A percentile compares a stretch with the other conserved stretches of the same genome.
These are phyloP conservation scores for Verticillium nonalfalfae DNA, from an alignment of 2,329 filamentous ascomycete genomes.

Conservation along the genomic window DNA sequence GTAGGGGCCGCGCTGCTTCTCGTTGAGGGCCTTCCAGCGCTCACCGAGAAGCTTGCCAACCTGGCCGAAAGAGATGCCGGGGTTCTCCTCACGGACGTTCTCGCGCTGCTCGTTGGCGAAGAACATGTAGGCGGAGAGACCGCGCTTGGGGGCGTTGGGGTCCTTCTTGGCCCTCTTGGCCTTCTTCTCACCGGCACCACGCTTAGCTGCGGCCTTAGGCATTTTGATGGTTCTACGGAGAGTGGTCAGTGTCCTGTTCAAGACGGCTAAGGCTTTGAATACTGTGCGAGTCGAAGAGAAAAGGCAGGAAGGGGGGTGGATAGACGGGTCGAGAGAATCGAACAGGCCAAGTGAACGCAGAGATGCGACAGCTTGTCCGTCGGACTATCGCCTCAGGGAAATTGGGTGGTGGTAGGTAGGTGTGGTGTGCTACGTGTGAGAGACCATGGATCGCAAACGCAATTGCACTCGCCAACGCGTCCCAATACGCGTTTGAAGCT, in stretches of 20 bases:
- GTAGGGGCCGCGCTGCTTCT: conserved; percentile 89
- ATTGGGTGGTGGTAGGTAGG: not conserved
- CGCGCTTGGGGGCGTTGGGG: conserved; percentile 97
- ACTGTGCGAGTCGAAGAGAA: too few species aligned
- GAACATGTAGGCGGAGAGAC: conserved; percentile 99
- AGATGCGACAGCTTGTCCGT: too few species aligned
- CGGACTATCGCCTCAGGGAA: too few species aligned
- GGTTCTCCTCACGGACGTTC: conserved; percentile 97
- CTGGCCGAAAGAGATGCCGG: conserved; percentile 94
- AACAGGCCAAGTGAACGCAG: too few species aligned
- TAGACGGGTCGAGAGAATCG: not conserved
- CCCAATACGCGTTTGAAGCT: conserved; percentile 27
- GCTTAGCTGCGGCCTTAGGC: conserved; percentile 54
- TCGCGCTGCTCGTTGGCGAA: conserved; percentile 99
- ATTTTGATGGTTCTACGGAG: conserved; percentile 35
- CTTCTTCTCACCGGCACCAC: conserved; percentile 46
- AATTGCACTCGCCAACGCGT: conserved; percentile 28
- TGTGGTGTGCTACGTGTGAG: not conserved
- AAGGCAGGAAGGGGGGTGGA: too few species aligned
- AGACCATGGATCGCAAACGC: conserved; percentile 23
- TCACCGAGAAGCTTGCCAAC: conserved; percentile 98
- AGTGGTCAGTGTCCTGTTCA: not conserved
- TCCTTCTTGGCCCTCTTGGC: conserved; percentile 62
- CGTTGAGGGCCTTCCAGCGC: conserved; percentile 94
- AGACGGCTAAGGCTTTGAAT: not conserved